Evolutionary conservation across 176 grass and related monocot genomes (phyloP).

Genomic region (Rhynchospora tenuis): DNA sequence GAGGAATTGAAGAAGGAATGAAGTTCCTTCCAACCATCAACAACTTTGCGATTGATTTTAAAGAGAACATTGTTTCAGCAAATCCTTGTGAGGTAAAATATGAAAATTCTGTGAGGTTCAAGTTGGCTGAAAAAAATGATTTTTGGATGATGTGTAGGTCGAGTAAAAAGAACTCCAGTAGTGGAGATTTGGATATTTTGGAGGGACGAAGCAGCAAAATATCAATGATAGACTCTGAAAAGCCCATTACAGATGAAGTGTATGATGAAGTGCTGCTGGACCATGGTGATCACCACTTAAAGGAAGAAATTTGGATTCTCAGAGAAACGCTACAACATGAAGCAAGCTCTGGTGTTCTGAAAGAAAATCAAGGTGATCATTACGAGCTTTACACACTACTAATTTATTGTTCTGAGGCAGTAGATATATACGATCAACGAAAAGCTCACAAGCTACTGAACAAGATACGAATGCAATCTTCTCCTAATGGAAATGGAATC

Average conservation of each 20-base stretch:
- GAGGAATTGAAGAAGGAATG: too few relatives aligned
- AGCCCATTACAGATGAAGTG: constrained; percentile 25
- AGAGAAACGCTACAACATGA: constrained; percentile 8
- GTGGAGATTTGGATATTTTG: constrained; percentile 31
- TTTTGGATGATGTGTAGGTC: background rate
- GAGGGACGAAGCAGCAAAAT: constrained; percentile 49
- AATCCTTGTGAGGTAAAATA: background rate
- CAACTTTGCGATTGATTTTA: constrained; percentile 2
- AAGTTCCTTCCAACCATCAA: constrained; percentile 36
- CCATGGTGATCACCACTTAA: constrained; percentile 10
- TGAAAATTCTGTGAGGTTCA: background rate
- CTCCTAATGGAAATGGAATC: constrained; percentile 35
- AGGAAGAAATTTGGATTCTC: constrained; percentile 3
- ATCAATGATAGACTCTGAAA: too few relatives aligned
- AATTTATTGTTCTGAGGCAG: constrained; percentile 49
- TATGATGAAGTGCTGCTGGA: constrained; percentile 44
- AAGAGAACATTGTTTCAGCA: background rate
- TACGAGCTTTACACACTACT: constrained; percentile 51
- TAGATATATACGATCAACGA: constrained; percentile 32
- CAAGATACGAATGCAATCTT: constrained; percentile 39
- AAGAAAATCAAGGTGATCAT: constrained; percentile 31
- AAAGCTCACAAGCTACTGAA: constrained; percentile 36
- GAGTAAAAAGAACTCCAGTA: background rate
- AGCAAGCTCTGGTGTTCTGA: constrained; percentile 5
- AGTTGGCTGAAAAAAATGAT: background rate